phyloP scores from a whole-genome alignment of 2,329 filamentous ascomycete species.

The Alternaria arbusti region DNA sequence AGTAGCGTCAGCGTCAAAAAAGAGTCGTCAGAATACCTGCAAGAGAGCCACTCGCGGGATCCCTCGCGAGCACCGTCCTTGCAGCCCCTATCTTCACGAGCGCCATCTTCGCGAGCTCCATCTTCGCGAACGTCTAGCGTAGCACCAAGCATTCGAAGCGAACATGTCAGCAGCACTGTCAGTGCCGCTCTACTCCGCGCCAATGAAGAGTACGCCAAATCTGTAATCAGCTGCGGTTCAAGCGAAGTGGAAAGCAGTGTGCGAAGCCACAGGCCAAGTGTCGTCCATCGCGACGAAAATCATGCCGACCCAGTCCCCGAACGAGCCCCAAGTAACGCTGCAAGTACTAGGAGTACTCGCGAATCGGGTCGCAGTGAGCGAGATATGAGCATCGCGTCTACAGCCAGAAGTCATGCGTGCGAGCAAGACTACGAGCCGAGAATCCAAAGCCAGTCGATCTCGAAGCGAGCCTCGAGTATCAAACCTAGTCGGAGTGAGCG shows the following conservation, averaged over 20 bases:
- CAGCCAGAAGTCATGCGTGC: not conserved
- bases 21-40: not conserved
- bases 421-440: not conserved
- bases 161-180: not conserved
- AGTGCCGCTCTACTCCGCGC: not conserved
- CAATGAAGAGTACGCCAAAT: rapidly evolving
- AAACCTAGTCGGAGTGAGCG: not conserved
- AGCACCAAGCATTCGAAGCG: not conserved
- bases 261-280: not conserved
- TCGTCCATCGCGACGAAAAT: too few relatives aligned
- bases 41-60: not conserved
- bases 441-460: not conserved
- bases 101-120: not conserved
- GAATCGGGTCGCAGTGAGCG: not conserved
- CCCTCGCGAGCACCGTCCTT: rapidly evolving
- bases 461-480: not conserved
- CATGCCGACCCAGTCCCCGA: too few relatives aligned
- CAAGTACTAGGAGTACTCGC: rapidly evolving
- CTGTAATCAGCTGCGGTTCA: rapidly evolving
- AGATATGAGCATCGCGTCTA: not conserved
- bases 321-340: not conserved
- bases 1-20: rapidly evolving
- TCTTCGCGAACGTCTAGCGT: not conserved
- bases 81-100: not conserved
- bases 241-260: not conserved